phyloP scores from a whole-genome alignment of 176 grass and related monocot genomes.

The bread wheat (Triticum aestivum) region IWGSC_CS_RefSeq_v2.1 NC_057795.1:52426733-52427232 shows the following conservation, averaged over 20 bases:
- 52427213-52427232: neutral
- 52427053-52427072: conserved; percentile 73
- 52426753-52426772: conserved; percentile 40
- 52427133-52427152: neutral
- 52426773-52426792: neutral
- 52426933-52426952: conserved; percentile 22
- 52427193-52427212: neutral
- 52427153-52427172: neutral
- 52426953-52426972: neutral
- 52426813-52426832: neutral
- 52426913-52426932: conserved; percentile 26
- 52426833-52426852: neutral
- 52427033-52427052: conserved; percentile 44
- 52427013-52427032: neutral
- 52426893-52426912: neutral
- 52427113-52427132: conserved; percentile 18
- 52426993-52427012: conserved; percentile 36
- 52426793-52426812: conserved; percentile 5
- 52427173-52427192: neutral
- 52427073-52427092: conserved; percentile 12
- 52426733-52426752: conserved; percentile 29
- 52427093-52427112: conserved; percentile 36
- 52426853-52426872: conserved; percentile 28
- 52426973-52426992: conserved; percentile 23
- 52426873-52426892: conserved; percentile 39